These are phyloP conservation scores for Talaromyces sp. DNA, from an alignment of 2,329 filamentous ascomycete genomes.

Conservation along the genomic window DNA sequence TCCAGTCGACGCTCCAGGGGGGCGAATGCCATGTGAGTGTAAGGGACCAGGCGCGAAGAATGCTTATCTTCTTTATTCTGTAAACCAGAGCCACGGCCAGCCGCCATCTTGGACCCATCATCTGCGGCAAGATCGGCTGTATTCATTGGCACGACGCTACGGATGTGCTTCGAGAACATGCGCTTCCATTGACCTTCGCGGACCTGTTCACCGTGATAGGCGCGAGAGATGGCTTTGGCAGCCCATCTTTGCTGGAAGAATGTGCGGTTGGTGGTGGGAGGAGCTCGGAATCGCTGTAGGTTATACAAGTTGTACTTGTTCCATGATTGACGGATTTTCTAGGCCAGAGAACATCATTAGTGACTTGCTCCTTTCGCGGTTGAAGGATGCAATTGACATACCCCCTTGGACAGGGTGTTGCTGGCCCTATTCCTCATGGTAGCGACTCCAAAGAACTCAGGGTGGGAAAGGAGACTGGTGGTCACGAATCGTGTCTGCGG, in stretches of 20 bases:
- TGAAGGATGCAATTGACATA: constrained; percentile 26
- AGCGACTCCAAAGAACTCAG: constrained; percentile 25
- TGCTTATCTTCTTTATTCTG: constrained; percentile 32
- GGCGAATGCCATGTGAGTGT: constrained; percentile 95
- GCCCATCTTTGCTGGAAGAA: constrained; percentile 99
- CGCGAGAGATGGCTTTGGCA: constrained; percentile 79
- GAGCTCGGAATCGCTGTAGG: constrained; percentile 60
- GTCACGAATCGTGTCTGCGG: background rate
- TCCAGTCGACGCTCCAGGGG: constrained; percentile 89
- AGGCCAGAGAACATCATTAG: constrained; percentile 17
- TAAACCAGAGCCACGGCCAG: constrained; percentile 78
- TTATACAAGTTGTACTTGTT: constrained; percentile 98
- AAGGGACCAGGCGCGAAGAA: constrained; percentile 64
- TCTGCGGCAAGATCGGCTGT: constrained; percentile 74
- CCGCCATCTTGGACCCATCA: constrained; percentile 81
- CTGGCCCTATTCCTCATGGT: constrained; percentile 51
- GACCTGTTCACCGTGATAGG: constrained; percentile 94
- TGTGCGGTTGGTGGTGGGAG: constrained; percentile 57
- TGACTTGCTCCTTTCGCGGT: background rate
- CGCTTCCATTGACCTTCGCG: constrained; percentile 91
- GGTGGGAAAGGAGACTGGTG: constrained; percentile 7
- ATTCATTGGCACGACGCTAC: constrained; percentile 84
- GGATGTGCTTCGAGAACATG: constrained; percentile 82
- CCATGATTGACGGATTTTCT: constrained; percentile 97
- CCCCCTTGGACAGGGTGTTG: constrained; percentile 44